A percentile compares a stretch with the other conserved stretches of the same genome.
phyloP scores from a whole-genome alignment of 495 filamentous ascomycete genomes.

The Cercophora sp. region DNA sequence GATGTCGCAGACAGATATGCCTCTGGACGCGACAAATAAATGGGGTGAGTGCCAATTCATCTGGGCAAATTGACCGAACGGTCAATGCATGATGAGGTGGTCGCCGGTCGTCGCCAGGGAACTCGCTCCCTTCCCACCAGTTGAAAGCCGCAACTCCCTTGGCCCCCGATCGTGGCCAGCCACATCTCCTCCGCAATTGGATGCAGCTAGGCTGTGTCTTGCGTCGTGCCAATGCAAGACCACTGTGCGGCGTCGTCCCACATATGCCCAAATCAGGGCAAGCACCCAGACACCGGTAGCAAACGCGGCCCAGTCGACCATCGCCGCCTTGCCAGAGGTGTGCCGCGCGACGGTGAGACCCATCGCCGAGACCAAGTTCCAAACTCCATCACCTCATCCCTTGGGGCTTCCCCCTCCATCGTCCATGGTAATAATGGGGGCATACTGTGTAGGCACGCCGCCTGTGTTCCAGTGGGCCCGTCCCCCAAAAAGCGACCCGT shows the following conservation, averaged over 20 bases:
- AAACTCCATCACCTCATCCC: too few relatives aligned
- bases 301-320: neutral
- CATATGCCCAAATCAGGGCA: neutral
- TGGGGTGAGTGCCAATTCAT: neutral
- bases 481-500: neutral
- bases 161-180: neutral
- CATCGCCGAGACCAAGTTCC: too few relatives aligned
- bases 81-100: constrained; percentile 37
- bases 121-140: neutral
- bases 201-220: constrained; percentile 8
- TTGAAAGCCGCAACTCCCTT: neutral
- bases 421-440: too few relatives aligned
- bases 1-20: constrained; percentile 1
- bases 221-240: constrained; percentile 11
- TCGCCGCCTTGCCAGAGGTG: too few relatives aligned
- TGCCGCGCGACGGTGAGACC: too few relatives aligned
- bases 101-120: constrained; percentile 8
- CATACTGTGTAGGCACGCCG: too few relatives aligned
- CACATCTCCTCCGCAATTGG: constrained; percentile 8
- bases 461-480: too few relatives aligned
- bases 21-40: neutral
- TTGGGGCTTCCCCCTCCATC: too few relatives aligned
- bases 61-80: constrained; percentile 13
- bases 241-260: neutral
- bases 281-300: neutral